phyloP scores from a whole-genome alignment of 805 yeast species.

The Barnettozyma botsteinii region DNA sequence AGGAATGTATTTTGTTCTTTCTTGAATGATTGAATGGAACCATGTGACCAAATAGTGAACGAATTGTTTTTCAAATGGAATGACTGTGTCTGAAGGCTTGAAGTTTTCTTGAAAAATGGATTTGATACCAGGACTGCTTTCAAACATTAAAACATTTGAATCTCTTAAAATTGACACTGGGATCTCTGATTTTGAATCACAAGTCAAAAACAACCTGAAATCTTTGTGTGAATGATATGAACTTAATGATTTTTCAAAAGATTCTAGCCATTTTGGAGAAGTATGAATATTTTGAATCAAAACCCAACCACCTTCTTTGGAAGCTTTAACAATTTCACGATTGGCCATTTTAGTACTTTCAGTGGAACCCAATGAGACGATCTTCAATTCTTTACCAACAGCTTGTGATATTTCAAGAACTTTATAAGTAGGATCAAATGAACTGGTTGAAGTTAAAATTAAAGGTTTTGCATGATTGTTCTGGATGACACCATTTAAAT shows the following conservation, averaged over 20 bases:
- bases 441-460: slow-evolving; percentile 52
- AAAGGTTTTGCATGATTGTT: slow-evolving; percentile 31
- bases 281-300: slow-evolving; percentile 77
- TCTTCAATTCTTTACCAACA: slow-evolving; percentile 25
- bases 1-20: slow-evolving; percentile 54
- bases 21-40: slow-evolving; percentile 63
- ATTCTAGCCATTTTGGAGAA: slow-evolving; percentile 57
- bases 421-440: slow-evolving; percentile 59
- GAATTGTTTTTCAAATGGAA: slow-evolving; percentile 41
- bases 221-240: slow-evolving; percentile 23
- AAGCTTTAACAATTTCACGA: slow-evolving; percentile 41
- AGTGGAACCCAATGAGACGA: slow-evolving; percentile 67
- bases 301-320: slow-evolving; percentile 59
- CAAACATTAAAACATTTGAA: slow-evolving; percentile 54
- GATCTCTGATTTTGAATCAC: slow-evolving; percentile 40
- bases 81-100: slow-evolving; percentile 16
- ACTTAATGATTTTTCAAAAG: slow-evolving; percentile 43
- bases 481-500: slow-evolving; percentile 26
- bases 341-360: slow-evolving; percentile 60
- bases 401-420: slow-evolving; percentile 40
- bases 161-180: slow-evolving; percentile 53
- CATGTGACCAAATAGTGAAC: slow-evolving; percentile 55
- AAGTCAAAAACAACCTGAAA: slow-evolving; percentile 63
- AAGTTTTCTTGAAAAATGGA: slow-evolving; percentile 31
- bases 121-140: slow-evolving; percentile 57